Evolutionary conservation across 2,329 filamentous ascomycete species (phyloP), one percentile per base, ranked within the genome.

Genomic region (Monilinia laxa): DNA sequence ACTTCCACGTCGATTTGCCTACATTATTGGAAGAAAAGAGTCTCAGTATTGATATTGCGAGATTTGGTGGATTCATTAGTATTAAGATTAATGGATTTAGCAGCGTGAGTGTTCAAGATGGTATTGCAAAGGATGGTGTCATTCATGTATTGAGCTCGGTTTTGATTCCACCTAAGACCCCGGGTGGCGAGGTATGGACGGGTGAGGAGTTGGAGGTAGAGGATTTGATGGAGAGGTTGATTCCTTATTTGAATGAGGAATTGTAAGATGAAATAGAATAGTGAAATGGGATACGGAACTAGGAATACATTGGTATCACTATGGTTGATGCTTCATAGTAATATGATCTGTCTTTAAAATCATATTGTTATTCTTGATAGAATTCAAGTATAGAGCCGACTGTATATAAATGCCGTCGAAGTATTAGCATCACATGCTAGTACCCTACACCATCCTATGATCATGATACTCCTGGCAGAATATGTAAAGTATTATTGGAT

Each of bases 41-140:
- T 56, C 75, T 97, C 4, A 84, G 85, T 40, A 84, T 97, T 49
- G 92, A 96, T 74, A 84, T 96, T 53, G 83, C 82, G 4, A 81
- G 84, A 18, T 89, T 85, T 73, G 87, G 85, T n/a, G 85, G 89
- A 0, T 87, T 90, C 73, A 86, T 90, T 63, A 83, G 79, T 6
- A 88, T 97, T 69, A 87, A 87, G 75, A 83, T 96, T 73, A 97
- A 97, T 74, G 91, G 88, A 18, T 89, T 88, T 71, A 81, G 83
- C 3, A 81, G 81, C 9, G 90, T 96, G 1, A 80, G 81, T 0
- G 80, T 91, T 9, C 81, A 87, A 69, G 92, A 97, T 75, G 88
- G 83, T 0, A 77, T 95, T 65, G 90, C 89, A 0, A 85, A 83
- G 74, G 91, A 97, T 75, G 93, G 93, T 42, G 92, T 94, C 18